Evolutionary conservation across 805 yeast species (phyloP).

Genomic region (Starmerella apicola): DNA sequence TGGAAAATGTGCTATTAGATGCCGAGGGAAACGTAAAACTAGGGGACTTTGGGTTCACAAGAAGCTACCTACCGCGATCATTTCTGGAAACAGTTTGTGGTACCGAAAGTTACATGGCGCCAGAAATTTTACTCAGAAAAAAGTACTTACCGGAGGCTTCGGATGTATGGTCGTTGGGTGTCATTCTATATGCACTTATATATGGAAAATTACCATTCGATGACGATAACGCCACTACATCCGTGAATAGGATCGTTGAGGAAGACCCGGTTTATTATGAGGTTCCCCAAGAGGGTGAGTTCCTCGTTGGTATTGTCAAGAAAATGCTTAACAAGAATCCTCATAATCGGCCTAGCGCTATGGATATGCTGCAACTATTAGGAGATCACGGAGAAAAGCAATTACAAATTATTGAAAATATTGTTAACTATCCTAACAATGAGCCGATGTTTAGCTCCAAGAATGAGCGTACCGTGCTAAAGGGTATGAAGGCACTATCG

Average conservation of each 20-base stretch:
- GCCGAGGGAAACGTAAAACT: conserved; percentile 69
- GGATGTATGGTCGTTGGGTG: conserved; percentile 88
- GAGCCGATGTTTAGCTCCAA: conserved; percentile 32
- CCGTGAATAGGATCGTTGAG: conserved; percentile 47
- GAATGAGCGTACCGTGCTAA: conserved; percentile 18
- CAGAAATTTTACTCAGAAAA: conserved; percentile 60
- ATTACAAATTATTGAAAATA: conserved; percentile 27
- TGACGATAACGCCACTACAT: conserved; percentile 56
- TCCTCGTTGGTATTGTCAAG: conserved; percentile 40
- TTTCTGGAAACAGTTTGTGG: conserved; percentile 80
- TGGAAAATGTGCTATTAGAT: conserved; percentile 70
- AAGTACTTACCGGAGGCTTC: conserved; percentile 65
- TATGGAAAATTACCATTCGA: conserved; percentile 88
- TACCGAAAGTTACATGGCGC: conserved; percentile 93
- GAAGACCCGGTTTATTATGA: conserved; percentile 48
- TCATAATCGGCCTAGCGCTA: conserved; percentile 42
- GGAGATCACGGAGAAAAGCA: conserved; percentile 35
- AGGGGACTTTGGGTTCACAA: conserved; percentile 88
- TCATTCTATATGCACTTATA: conserved; percentile 71
- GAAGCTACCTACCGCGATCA: conserved; percentile 51
- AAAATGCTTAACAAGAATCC: conserved; percentile 57
- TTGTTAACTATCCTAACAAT: conserved; percentile 24
- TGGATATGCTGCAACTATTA: conserved; percentile 39
- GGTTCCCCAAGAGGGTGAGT: conserved; percentile 24
- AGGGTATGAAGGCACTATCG: conserved; percentile 20